These are phyloP conservation scores for Dipteronia dyeriana DNA, from an alignment of 345 rosid species.

Conservation along the genomic window DNA sequence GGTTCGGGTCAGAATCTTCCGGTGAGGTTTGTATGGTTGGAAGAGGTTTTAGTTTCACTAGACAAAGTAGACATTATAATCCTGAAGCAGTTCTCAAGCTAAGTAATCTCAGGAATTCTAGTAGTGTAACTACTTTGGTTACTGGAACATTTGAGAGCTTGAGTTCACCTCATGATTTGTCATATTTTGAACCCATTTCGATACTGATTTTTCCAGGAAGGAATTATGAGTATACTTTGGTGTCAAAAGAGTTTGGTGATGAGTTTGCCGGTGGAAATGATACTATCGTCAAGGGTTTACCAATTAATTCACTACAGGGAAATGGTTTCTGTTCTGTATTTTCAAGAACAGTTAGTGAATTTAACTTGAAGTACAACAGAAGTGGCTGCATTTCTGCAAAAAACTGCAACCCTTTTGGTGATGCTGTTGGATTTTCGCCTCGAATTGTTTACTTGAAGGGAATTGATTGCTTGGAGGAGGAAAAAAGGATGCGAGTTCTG, in stretches of 20 bases:
- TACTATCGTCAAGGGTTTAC: constrained; percentile 12
- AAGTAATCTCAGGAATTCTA: constrained; percentile 26
- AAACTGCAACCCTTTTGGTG: constrained; percentile 27
- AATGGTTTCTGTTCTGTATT: constrained; percentile 28
- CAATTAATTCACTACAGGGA: constrained; percentile 2
- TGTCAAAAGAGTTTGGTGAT: constrained; percentile 15
- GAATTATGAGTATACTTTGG: constrained; percentile 22
- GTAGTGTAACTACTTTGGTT: constrained; percentile 40
- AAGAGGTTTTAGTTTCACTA: constrained; percentile 19
- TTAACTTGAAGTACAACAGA: constrained; percentile 26
- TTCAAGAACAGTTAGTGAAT: constrained; percentile 7
- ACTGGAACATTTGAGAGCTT: constrained; percentile 46
- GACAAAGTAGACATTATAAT: constrained; percentile 11
- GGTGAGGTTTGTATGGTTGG: constrained; percentile 59
- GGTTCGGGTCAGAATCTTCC: constrained; percentile 47
- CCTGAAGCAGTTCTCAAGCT: constrained; percentile 46
- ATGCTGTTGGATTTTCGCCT: constrained; percentile 25
- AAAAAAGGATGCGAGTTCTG: constrained; percentile 23
- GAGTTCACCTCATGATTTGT: constrained; percentile 19
- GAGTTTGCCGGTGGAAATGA: constrained; percentile 18
- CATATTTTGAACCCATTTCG: constrained; percentile 39
- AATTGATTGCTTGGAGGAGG: constrained; percentile 31
- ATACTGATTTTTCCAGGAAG: constrained; percentile 37
- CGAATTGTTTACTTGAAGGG: constrained; percentile 19
- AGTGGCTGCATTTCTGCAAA: constrained; percentile 22